Percentiles rank a stretch among this genome's conserved stretches.
phyloP scores from a whole-genome alignment of 1,284 basidiomycete species.

The Agaricales sp. region DNA sequence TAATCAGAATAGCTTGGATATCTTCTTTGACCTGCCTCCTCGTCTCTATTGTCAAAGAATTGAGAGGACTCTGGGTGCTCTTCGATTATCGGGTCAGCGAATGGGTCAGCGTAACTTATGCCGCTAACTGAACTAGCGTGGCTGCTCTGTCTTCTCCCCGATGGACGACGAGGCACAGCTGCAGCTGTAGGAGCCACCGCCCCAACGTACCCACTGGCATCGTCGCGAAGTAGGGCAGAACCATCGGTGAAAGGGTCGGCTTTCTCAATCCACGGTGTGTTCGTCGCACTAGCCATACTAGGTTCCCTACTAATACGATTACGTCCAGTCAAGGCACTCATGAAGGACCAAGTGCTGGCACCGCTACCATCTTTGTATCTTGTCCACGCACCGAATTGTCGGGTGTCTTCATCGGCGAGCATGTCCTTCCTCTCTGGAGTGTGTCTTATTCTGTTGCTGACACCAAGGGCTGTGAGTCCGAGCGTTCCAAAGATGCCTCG shows the following conservation, averaged over 20 bases:
- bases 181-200: slow-evolving; percentile 13
- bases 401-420: slow-evolving; percentile 66
- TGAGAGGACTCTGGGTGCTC: slow-evolving; percentile 15
- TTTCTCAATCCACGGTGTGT: slow-evolving; percentile 37
- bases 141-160: slow-evolving; percentile 27
- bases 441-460: not conserved
- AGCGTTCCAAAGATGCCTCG: slow-evolving; percentile 11
- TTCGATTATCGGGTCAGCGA: slow-evolving; percentile 37
- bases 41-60: slow-evolving; percentile 16
- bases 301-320: slow-evolving; percentile 28
- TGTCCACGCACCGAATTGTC: slow-evolving; percentile 31
- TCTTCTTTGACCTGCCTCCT: slow-evolving; percentile 14
- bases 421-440: slow-evolving; percentile 45
- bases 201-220: slow-evolving; percentile 19
- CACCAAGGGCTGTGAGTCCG: slow-evolving; percentile 13
- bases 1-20: slow-evolving; percentile 17
- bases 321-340: slow-evolving; percentile 35
- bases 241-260: slow-evolving; percentile 40
- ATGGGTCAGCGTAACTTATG: slow-evolving; percentile 42
- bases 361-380: slow-evolving; percentile 24
- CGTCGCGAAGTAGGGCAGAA: slow-evolving; percentile 24
- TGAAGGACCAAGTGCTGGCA: slow-evolving; percentile 43
- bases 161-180: slow-evolving; percentile 17
- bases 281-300: slow-evolving; percentile 16
- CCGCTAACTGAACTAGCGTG: slow-evolving; percentile 24